Percentiles rank a stretch among this genome's conserved stretches.
Evolutionary conservation across 2,329 filamentous ascomycete species (phyloP).

Genomic region (Nemania sp.): DNA sequence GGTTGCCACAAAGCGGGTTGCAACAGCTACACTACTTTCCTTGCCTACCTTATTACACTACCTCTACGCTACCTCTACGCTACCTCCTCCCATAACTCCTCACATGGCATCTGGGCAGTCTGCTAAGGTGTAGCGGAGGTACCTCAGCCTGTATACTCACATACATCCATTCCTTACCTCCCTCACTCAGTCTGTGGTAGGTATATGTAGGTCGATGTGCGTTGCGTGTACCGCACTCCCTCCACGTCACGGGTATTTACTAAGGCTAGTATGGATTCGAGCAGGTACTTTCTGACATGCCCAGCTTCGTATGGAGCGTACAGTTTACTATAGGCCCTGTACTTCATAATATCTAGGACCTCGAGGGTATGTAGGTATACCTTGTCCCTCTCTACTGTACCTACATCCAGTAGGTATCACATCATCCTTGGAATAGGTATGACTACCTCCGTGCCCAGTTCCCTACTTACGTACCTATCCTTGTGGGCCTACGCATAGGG

Average conservation of each 20-base stretch:
- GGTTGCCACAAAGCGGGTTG: constrained; percentile 26
- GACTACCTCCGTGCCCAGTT: constrained; percentile 1
- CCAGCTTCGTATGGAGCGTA: too few relatives aligned
- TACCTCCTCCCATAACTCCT: neutral
- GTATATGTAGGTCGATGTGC: constrained; percentile 13
- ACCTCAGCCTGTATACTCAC: neutral
- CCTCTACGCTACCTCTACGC: too few relatives aligned
- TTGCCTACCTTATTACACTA: constrained; percentile 10
- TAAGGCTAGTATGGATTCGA: neutral
- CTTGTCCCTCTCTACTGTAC: constrained; percentile 9
- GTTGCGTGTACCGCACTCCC: constrained; percentile 21
- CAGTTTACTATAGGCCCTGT: too few relatives aligned
- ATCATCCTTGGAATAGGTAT: constrained; percentile 16
- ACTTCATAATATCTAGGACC: neutral
- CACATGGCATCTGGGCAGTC: constrained; percentile 18
- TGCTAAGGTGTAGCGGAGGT: constrained; percentile 8
- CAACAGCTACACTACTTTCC: constrained; percentile 14
- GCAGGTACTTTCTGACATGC: too few relatives aligned
- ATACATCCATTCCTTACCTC: neutral
- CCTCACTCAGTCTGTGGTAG: neutral
- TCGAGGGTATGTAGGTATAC: constrained; percentile 21
- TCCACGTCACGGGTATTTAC: constrained; percentile 3
- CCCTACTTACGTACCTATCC: neutral
- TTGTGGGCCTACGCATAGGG: constrained; percentile 2
- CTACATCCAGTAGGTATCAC: constrained; percentile 1